Conservation (phyloP, 805 yeast species). For the Cyberlindnera misumaiensis region DNA sequence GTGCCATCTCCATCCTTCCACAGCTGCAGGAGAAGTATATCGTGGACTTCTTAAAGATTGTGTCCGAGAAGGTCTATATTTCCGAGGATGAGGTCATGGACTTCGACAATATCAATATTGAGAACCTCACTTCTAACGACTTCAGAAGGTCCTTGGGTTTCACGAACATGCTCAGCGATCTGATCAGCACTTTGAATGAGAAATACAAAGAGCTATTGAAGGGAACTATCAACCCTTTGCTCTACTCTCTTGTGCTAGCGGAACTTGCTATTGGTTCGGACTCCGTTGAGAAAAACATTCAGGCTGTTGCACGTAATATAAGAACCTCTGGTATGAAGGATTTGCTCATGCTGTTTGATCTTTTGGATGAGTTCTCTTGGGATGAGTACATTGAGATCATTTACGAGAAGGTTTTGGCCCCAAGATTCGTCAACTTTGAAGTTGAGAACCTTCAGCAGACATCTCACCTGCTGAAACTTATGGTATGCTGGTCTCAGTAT, state of each 20-base stretch:
- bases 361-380: slow-evolving; percentile 59
- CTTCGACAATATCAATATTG: slow-evolving; percentile 12
- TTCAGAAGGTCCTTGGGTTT: slow-evolving; percentile 58
- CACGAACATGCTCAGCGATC: slow-evolving; percentile 50
- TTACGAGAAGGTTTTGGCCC: slow-evolving; percentile 46
- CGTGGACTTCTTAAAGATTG: slow-evolving; percentile 52
- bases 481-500: slow-evolving; percentile 50
- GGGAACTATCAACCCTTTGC: slow-evolving; percentile 29
- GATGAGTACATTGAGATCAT: slow-evolving; percentile 40
- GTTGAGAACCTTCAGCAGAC: slow-evolving; percentile 78
- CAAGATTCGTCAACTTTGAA: slow-evolving; percentile 63
- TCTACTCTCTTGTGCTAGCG: slow-evolving; percentile 39
- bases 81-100: slow-evolving; percentile 13
- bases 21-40: slow-evolving; percentile 48
- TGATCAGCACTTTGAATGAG: slow-evolving; percentile 53
- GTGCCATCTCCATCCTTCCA: slow-evolving; percentile 60
- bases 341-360: slow-evolving; percentile 47
- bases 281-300: slow-evolving; percentile 16
- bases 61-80: slow-evolving; percentile 45
- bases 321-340: slow-evolving; percentile 66
- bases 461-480: slow-evolving; percentile 64
- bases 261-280: slow-evolving; percentile 31
- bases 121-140: slow-evolving; percentile 23
- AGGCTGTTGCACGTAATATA: slow-evolving; percentile 41
- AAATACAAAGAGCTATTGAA: slow-evolving; percentile 40